Evolutionary conservation across 768 basidiomycete species (phyloP), one percentile per base, ranked within the genome.

Genomic region (Kwoniella dejecticola): DNA sequence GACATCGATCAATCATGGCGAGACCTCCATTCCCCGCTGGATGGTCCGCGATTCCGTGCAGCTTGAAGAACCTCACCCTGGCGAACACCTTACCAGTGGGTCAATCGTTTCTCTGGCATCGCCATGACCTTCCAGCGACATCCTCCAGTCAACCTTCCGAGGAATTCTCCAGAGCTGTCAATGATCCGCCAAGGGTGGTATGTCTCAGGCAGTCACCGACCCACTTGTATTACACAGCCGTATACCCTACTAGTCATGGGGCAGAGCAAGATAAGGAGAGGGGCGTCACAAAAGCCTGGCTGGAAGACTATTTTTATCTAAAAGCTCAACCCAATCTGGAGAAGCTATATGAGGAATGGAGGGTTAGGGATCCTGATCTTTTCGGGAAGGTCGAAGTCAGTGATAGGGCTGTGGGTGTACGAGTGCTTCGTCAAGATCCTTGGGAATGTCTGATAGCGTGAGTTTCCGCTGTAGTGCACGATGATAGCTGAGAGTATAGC

Each of bases 391-490:
- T 88, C 33, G 73, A 68, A 23, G 83, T 83, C 62, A 80, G 83
- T 21, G 83, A 88, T 19, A 89, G 93, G 64, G 77, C 83, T 58
- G 53, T 53, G 4, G 96, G 96, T 7, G 89, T 95, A 45, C 80
- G 94, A 55, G 87, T 97, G 60, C 78, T 98, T 40, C 83, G 90
- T 71, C 94, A 98, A 79, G 92, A 95, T 74, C 91, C 91, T 67
- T 98, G 91, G 88, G 95, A 98, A 80, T 94, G 90, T 70, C 84
- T 98, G 27, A 81, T 97, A 44, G 92, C 91, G 93, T 96, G 78
- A 70, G 90, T 85, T 31, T 17, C 23, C 19, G 31, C 5, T 36
- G 29, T n/a, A n/a, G n/a, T n/a, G 23, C 31, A 10, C 58, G 33
- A 63, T 23, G n/a, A 21, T 5, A 40, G 46, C 60, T 65, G 36